Base-by-base conservation (phyloP, 805 yeast genomes). In the Myxozyma neglecta region DNA sequence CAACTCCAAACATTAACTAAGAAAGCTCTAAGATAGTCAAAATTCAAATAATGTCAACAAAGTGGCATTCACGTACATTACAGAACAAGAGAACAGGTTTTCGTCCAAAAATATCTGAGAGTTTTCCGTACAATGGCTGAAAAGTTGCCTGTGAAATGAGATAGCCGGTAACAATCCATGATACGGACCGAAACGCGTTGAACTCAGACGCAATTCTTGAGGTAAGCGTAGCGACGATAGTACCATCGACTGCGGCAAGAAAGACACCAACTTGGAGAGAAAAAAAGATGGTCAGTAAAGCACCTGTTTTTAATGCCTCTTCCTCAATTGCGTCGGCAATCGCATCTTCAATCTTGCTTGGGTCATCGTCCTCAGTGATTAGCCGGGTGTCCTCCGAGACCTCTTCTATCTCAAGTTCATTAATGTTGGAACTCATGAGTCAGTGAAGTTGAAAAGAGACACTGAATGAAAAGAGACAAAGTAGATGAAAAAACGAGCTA, bases 141-240 rank as follows among this genome's bases (percentile, higher is more conserved):
- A 87, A 86, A 1, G 90, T 89, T 4, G 89, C 83, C 63, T 83
- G 85, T 0, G 93, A 84, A 29, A 89, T 75, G 20, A 89, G 76
- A 60, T 87, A 85, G 0, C 89, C 83, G 0, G 92, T 84, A 1
- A 90, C 92, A 3, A 88, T 87, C 93, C 93, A 88, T 0, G 85
- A 75, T 3, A 85, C 76, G 7, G 79, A 69, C 24, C 79, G 77
- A 43, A 84, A 76, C 56, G 81, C 83, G 52, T 83, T 73, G 70
- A 86, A 78, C 16, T 84, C 84, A 5, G 85, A 79, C 18, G 88
- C 88, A 49, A 86, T 86, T 24, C 80, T 79, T 36, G 81, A 76
- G 66, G 82, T 75, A 1, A 83, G 77, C 3, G 84, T 81, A 16
- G 85, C 79, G 8, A 82, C 84, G 42, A 83, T 80, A 0, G 86